A percentile compares a stretch with the other conserved stretches of the same genome.
phyloP scores from a whole-genome alignment of 371 early-diverging fungal genomes.

The Cokeromyces recurvatus region DNA sequence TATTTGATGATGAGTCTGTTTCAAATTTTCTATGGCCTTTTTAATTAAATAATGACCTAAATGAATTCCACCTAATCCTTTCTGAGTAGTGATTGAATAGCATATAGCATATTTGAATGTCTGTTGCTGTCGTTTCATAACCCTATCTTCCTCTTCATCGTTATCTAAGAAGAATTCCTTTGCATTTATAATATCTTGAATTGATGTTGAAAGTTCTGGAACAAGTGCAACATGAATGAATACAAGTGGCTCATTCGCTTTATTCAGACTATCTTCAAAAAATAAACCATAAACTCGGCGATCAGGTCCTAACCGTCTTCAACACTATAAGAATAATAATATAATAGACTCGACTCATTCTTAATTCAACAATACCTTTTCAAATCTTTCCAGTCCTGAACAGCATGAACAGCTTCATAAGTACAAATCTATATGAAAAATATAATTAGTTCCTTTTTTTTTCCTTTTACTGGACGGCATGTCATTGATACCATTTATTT shows the following conservation, averaged over 20 bases:
- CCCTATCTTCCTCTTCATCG: neutral
- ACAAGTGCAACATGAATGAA: slow-evolving; percentile 80
- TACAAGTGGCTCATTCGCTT: slow-evolving; percentile 73
- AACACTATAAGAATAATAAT: too few relatives aligned
- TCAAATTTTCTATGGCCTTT: slow-evolving; percentile 70
- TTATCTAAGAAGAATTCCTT: slow-evolving; percentile 25
- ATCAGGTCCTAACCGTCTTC: slow-evolving; percentile 71
- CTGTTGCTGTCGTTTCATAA: too few relatives aligned
- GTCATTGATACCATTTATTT: too few relatives aligned
- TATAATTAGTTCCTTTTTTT: too few relatives aligned
- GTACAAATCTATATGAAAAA: too few relatives aligned
- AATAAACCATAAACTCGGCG: slow-evolving; percentile 78
- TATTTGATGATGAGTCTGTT: slow-evolving; percentile 58
- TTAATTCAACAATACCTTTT: too few relatives aligned
- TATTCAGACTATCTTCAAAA: slow-evolving; percentile 65
- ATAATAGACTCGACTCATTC: too few relatives aligned
- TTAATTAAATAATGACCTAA: slow-evolving; percentile 86
- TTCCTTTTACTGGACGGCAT: too few relatives aligned
- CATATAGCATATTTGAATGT: slow-evolving; percentile 75
- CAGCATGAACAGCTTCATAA: slow-evolving; percentile 84
- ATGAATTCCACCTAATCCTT: slow-evolving; percentile 77
- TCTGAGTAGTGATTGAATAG: slow-evolving; percentile 86
- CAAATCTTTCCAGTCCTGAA: slow-evolving; percentile 69
- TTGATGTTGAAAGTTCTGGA: slow-evolving; percentile 50
- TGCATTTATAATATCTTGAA: slow-evolving; percentile 63